These are phyloP conservation scores for Fusarium buxicola DNA, from an alignment of 2,329 filamentous ascomycete genomes.

Conservation along the genomic window DNA sequence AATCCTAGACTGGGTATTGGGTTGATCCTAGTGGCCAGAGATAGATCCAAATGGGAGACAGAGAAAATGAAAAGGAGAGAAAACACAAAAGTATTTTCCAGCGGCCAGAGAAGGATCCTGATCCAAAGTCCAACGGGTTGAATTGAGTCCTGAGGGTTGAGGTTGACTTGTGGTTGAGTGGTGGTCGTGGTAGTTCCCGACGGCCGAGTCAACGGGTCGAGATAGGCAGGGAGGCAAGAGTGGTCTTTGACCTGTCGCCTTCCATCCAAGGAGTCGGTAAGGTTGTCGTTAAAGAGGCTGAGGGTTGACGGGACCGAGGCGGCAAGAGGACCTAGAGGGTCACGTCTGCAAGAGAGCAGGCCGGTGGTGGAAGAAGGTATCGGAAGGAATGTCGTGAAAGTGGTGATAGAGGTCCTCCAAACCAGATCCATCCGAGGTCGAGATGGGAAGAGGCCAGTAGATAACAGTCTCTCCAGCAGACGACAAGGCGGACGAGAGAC, in stretches of 20 bases:
- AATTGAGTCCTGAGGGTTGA: conserved; percentile 37
- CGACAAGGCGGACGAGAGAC: conserved; percentile 45
- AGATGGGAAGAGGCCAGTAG: conserved; percentile 42
- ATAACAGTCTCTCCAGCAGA: conserved; percentile 38
- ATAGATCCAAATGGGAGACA: conserved; percentile 43
- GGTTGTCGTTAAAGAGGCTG: conserved; percentile 27
- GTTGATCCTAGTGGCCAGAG: conserved; percentile 33
- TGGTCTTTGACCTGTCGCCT: conserved; percentile 30
- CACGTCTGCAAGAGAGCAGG: conserved; percentile 42
- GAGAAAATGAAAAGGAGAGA: conserved; percentile 42
- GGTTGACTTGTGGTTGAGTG: conserved; percentile 30
- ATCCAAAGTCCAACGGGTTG: conserved; percentile 46
- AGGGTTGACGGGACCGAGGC: conserved; percentile 26
- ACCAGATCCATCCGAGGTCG: conserved; percentile 34
- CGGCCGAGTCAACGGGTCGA: conserved; percentile 66
- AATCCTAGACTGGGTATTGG: conserved; percentile 40
- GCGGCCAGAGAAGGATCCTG: conserved; percentile 43
- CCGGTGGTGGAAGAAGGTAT: conserved; percentile 39
- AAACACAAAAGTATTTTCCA: conserved; percentile 43
- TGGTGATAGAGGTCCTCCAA: conserved; percentile 45
- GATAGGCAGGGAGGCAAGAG: conserved; percentile 32
- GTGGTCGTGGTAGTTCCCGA: conserved; percentile 49
- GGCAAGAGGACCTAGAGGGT: conserved; percentile 44
- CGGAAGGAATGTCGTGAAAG: conserved; percentile 56
- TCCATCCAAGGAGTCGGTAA: conserved; percentile 31